Percentiles rank a stretch among this genome's conserved stretches.
These are phyloP conservation scores for Sideroxylon spinosum DNA, from an alignment of 179 eudicot species.

Conservation along the genomic window DNA sequence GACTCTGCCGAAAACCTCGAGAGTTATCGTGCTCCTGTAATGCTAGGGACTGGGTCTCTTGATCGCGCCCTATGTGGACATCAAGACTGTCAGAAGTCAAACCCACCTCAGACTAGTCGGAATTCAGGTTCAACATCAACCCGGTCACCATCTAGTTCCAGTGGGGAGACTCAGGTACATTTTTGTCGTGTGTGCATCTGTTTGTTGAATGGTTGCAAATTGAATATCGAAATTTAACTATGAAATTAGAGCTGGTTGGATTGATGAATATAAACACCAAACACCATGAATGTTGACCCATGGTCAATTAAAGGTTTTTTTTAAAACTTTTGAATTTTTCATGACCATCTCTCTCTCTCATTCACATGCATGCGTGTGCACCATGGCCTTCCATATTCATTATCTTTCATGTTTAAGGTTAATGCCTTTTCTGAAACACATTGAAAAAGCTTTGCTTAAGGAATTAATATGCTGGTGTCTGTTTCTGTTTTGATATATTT, in stretches of 20 bases:
- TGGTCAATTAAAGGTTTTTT: background rate
- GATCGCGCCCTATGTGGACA: slow-evolving; percentile 34
- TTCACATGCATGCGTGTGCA: no score
- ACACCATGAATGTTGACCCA: background rate
- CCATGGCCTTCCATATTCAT: no score
- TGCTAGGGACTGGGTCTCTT: slow-evolving; percentile 19
- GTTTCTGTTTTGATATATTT: background rate
- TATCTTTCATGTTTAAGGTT: no score
- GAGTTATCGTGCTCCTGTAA: slow-evolving; percentile 21
- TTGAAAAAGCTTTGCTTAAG: background rate
- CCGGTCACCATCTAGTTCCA: slow-evolving; percentile 69
- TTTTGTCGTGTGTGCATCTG: slow-evolving; percentile 6
- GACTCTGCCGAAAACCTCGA: slow-evolving; percentile 40
- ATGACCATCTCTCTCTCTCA: no score
- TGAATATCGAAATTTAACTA: background rate
- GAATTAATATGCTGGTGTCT: background rate
- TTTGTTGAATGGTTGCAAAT: background rate
- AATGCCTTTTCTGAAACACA: no score
- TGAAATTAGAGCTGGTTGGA: background rate
- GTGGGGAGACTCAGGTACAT: slow-evolving; percentile 77
- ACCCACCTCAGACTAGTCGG: slow-evolving; percentile 70
- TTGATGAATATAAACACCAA: background rate
- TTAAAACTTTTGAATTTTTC: no score
- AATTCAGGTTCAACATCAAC: slow-evolving; percentile 59
- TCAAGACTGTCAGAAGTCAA: slow-evolving; percentile 43